Evolutionary conservation across 2,329 filamentous ascomycete genomes (phyloP).

Genomic region (Fusarium decemcellulare): DNA sequence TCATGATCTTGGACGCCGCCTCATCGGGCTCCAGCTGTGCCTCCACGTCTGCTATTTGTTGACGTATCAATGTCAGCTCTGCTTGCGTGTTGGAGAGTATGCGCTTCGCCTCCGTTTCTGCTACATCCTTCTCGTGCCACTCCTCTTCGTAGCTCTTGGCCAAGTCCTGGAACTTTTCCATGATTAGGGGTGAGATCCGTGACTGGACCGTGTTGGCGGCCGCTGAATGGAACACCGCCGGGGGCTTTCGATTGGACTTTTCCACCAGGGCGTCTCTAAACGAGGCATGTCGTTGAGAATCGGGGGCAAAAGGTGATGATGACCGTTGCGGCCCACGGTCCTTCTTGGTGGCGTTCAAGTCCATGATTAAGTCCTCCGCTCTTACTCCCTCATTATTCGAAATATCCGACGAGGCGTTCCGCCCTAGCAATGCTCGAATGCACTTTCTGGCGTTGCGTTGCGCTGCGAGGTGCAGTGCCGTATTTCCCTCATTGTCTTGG

Average conservation of each 20-base stretch:
- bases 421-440: conserved; percentile 82
- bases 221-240: conserved; percentile 68
- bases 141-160: conserved; percentile 81
- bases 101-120: conserved; percentile 76
- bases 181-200: conserved; percentile 77
- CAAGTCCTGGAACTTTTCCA: conserved; percentile 80
- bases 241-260: conserved; percentile 57
- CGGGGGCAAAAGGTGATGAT: conserved; percentile 78
- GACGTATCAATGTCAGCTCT: conserved; percentile 74
- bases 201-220: conserved; percentile 79
- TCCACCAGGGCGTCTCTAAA: conserved; percentile 66
- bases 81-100: conserved; percentile 77
- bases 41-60: conserved; percentile 72
- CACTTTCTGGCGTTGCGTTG: conserved; percentile 91
- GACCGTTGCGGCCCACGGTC: conserved; percentile 80
- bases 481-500: conserved; percentile 90
- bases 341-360: conserved; percentile 78
- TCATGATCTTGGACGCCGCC: conserved; percentile 62
- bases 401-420: conserved; percentile 87
- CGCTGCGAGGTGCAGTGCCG: conserved; percentile 81
- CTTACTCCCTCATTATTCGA: conserved; percentile 86
- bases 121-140: conserved; percentile 79
- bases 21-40: conserved; percentile 69
- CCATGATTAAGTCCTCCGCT: conserved; percentile 86
- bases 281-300: conserved; percentile 69